These are phyloP conservation scores for Theileria annulata DNA, from an alignment of 169 alveolate genomes.

Conservation along the genomic window DNA sequence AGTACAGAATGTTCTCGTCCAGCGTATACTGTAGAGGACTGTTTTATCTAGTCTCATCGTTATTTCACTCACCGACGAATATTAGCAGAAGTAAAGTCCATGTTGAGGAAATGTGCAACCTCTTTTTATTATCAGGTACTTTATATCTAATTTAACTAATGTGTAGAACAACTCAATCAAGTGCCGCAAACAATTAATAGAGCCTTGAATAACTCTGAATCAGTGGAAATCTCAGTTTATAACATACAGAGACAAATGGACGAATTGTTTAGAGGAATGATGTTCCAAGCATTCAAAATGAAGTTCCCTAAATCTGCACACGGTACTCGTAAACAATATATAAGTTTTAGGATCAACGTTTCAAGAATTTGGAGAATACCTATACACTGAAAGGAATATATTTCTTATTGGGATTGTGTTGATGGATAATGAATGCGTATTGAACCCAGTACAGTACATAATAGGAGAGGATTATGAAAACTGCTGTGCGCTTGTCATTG, in stretches of 20 bases:
- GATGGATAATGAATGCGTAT: slow-evolving; percentile 54
- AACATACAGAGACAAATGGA: slow-evolving; percentile 43
- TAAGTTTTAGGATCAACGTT: slow-evolving; percentile 45
- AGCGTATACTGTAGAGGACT: slow-evolving; percentile 74
- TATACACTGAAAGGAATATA: slow-evolving; percentile 67
- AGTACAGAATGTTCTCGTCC: slow-evolving; percentile 70
- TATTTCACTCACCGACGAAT: slow-evolving; percentile 75
- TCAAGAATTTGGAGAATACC: slow-evolving; percentile 62
- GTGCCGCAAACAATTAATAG: not conserved
- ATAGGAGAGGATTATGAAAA: slow-evolving; percentile 67
- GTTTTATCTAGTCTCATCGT: slow-evolving; percentile 66
- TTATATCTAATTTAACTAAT: not conserved
- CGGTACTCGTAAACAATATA: slow-evolving; percentile 23
- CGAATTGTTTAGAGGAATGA: slow-evolving; percentile 59
- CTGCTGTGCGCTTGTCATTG: slow-evolving; percentile 69
- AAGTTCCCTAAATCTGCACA: slow-evolving; percentile 36
- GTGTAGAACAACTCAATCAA: not conserved
- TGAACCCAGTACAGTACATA: slow-evolving; percentile 70
- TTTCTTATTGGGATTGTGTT: slow-evolving; percentile 76
- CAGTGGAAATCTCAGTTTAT: slow-evolving; percentile 19
- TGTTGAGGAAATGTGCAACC: slow-evolving; percentile 64
- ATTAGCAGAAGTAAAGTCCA: slow-evolving; percentile 53
- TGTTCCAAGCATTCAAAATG: slow-evolving; percentile 49
- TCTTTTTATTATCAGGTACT: slow-evolving; percentile 44
- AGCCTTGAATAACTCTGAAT: not conserved